Evolutionary conservation across 1,284 basidiomycete genomes (phyloP), one percentile per base, ranked within the genome.

Genomic region (Pseudozyma sp.): DNA sequence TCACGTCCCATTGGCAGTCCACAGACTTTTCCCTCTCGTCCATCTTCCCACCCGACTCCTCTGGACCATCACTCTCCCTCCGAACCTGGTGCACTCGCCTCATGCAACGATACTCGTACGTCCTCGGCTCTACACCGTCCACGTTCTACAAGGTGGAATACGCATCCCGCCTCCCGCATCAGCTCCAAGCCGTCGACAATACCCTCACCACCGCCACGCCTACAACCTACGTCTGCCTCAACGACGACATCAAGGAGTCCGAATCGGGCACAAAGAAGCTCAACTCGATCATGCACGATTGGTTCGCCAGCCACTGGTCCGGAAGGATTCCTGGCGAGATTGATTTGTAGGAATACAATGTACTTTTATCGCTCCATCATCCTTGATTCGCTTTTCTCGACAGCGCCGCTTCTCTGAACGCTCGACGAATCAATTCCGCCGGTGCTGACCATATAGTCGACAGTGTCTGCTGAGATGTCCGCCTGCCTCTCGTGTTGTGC

Each of bases 131-230:
- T 16, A 69, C 73, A 0, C 65, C 65, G 13, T 68, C 64, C 3
- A 70, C 62, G 16, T 75, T 77, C 45, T 72, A 68, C 54, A 65
- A 74, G 54, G 69, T 77, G 30, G 65, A 74, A 24, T 68, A 62
- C 24, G 69, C 73, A 7, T 42, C 54, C 4, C 43, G 53, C 11
- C 62, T 75, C 1, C 54, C 60, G 1, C 17, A 40, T 16, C 59
- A 66, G 59, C 61, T 78, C 10, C 24, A 54, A 9, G 51, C 56
- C 1, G 57, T 75, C 8, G 71, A 78, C 39, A 19, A 40, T 13
- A 55, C 63, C 11, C 51, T 66, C 13, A 24, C 8, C 8, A 56
- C 51, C 1, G 3, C 14, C 3, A 24, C 49, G 4, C 54, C 68
- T 17, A 71, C 64, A 9, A 72, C 73, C 2, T 75, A 46, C 33